A percentile compares a stretch with the other conserved stretches of the same genome.
These are phyloP conservation scores for Fraxinus velutina DNA, from an alignment of 305 asterid genomes.

Conservation along the genomic window DNA sequence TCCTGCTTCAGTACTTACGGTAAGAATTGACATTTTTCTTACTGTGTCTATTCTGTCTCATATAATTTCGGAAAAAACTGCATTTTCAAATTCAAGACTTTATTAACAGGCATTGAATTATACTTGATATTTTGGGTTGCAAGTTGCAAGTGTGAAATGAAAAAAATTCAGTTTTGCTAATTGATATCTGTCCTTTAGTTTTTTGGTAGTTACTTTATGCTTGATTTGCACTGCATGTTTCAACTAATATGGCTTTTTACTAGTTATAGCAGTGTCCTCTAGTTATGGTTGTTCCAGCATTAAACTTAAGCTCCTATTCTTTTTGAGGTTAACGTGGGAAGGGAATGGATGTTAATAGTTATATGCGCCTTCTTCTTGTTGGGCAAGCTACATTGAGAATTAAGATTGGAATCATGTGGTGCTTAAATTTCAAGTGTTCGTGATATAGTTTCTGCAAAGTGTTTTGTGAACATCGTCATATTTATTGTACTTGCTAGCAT, in stretches of 20 bases:
- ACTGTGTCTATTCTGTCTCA: background rate
- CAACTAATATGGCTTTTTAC: background rate
- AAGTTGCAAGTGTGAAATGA: background rate
- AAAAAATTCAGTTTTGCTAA: background rate
- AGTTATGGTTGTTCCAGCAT: background rate
- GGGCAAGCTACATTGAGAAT: background rate
- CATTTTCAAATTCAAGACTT: background rate
- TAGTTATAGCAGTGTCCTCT: background rate
- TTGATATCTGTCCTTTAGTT: background rate
- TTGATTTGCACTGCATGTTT: constrained; percentile 4
- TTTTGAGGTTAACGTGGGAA: background rate
- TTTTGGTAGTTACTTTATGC: background rate
- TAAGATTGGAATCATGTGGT: background rate
- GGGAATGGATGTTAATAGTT: background rate
- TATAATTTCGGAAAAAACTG: background rate
- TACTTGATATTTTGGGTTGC: background rate
- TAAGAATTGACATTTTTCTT: constrained; percentile 30
- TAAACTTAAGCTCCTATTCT: background rate
- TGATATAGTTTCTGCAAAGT: background rate
- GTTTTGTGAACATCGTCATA: background rate
- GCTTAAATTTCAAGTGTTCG: background rate
- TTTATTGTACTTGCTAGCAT: background rate
- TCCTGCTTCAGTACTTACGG: constrained; percentile 94
- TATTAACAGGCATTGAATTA: background rate
- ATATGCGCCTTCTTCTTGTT: background rate